Conservation (phyloP, 257 asterid genomes). For the Salvia rosmarinus region DNA sequence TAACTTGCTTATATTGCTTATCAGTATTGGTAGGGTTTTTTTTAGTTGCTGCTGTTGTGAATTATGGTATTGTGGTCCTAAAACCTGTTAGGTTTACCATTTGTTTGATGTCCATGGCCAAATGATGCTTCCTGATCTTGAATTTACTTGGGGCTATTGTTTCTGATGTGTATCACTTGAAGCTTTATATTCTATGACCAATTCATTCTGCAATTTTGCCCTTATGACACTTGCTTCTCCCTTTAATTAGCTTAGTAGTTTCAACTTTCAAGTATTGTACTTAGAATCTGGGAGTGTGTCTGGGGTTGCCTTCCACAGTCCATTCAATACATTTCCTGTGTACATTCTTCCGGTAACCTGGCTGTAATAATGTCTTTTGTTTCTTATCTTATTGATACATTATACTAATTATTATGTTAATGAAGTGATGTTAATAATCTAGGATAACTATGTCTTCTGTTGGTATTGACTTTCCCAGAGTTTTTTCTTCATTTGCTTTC, state of each 20-base stretch:
- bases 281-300: background rate
- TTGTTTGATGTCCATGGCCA: background rate
- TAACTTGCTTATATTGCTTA: conserved; percentile 17
- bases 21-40: background rate
- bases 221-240: background rate
- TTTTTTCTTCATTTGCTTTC: background rate
- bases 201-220: background rate
- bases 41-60: background rate
- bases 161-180: background rate
- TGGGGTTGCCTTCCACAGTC: background rate
- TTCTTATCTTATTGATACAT: conserved; percentile 3
- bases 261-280: background rate
- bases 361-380: background rate
- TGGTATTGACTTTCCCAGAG: background rate
- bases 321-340: background rate
- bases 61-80: background rate
- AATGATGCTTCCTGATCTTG: conserved; percentile 13
- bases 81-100: background rate
- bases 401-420: background rate
- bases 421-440: background rate
- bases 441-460: background rate
- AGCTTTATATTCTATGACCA: conserved; percentile 17
- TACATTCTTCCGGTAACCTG: conserved; percentile 9
- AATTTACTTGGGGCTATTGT: background rate
- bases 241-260: background rate